Base-by-base conservation (phyloP, 331 rosid species). In the Rosa hybrid region DNA sequence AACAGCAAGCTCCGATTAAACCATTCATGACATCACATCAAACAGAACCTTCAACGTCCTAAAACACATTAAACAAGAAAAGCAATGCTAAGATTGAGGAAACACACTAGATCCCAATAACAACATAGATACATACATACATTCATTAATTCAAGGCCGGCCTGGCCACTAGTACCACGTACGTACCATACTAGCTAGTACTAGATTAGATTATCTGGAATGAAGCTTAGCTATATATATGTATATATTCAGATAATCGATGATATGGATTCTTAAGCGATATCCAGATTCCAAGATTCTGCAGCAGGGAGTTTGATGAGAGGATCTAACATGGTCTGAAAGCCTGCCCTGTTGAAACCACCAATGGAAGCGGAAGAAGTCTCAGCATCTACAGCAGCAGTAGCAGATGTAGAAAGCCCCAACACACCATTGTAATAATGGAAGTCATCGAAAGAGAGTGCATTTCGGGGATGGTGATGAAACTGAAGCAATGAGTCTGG, bases 201-300 rank as follows among this genome's bases (percentile, higher is more conserved):
- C 68, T 62, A 62, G 39, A 60, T 11, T 25, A 62, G 39, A 12
- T 27, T 12, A 11, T 25, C 3, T 12, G 41, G 8, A 62, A 25
- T 62, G 12, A 12, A 62, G 41, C 68, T 25, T 10, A 62, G 17
- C 17, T 62, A 59, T 11, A 21, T 23, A 23, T 27, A 4, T 10
- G 7, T 59, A 60, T 23, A 25, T 62, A 1, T 62, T 27, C 39
- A 25, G 38, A 25, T 12, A 25, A 62, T 25, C 41, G 17, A 10
- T 21, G 34, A 21, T 0, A n/a, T n/a, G 27, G 64, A 23, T 5
- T 62, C 39, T 63, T 27, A 7, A 2, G 70, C 70, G 12, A 34
- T 34, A 34, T 64, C 45, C 70, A 2, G 70, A 64, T 64, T 64
- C 89, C 93, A 89, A 34, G 87, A 89, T 76, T 86, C 84, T 73